phyloP scores from a whole-genome alignment of 305 asterid genomes.

The Salvia sclarea region DNA sequence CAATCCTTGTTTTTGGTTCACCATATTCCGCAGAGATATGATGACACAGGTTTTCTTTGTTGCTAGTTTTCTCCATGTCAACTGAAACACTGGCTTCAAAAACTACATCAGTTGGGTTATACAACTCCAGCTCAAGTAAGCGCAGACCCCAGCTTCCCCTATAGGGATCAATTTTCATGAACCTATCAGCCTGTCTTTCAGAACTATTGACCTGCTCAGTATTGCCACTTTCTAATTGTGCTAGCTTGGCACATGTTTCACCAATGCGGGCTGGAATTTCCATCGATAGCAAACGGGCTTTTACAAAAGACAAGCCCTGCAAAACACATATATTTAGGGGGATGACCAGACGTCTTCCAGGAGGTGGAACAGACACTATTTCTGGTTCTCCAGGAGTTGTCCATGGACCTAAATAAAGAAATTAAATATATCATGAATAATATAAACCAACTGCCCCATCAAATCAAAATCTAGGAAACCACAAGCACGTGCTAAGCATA shows the following conservation, averaged over 20 bases:
- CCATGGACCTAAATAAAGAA: constrained; percentile 56
- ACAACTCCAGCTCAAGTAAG: constrained; percentile 89
- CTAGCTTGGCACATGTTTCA: constrained; percentile 50
- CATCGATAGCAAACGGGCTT: constrained; percentile 95
- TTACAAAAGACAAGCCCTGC: constrained; percentile 83
- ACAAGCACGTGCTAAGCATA: constrained; percentile 22
- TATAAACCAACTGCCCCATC: constrained; percentile 17
- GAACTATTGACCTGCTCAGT: constrained; percentile 45
- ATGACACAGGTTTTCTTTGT: constrained; percentile 39
- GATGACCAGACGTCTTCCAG: constrained; percentile 88
- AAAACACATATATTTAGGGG: constrained; percentile 84
- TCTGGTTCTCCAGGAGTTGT: constrained; percentile 46
- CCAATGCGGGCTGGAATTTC: constrained; percentile 95
- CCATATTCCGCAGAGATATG: constrained; percentile 44
- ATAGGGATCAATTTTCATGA: constrained; percentile 92
- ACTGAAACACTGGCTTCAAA: constrained; percentile 91
- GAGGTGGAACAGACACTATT: constrained; percentile 57
- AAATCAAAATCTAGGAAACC: constrained; percentile 11
- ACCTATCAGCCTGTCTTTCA: constrained; percentile 66
- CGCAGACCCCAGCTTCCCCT: constrained; percentile 99
- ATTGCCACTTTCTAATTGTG: constrained; percentile 41
- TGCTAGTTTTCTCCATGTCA: constrained; percentile 58
- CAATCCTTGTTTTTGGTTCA: constrained; percentile 92
- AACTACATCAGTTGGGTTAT: constrained; percentile 91
- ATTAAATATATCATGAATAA: constrained; percentile 26